These are phyloP conservation scores for Cordyceps cateniannulata DNA, from an alignment of 2,329 filamentous ascomycete genomes.

Conservation along the genomic window DNA sequence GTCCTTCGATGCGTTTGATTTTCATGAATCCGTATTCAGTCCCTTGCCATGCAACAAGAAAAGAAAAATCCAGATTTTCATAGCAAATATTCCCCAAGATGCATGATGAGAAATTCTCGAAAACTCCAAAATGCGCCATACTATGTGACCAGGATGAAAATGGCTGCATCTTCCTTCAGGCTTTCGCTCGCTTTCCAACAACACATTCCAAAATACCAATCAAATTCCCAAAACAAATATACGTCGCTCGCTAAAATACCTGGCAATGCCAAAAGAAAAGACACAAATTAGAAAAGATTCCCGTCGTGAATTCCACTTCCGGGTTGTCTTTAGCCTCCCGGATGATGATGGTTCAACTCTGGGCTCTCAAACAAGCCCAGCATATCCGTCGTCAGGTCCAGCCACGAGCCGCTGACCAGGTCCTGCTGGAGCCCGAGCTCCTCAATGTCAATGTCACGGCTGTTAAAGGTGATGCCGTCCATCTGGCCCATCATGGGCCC, in stretches of 20 bases:
- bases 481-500: slow-evolving; percentile 26
- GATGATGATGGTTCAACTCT: slow-evolving; percentile 18
- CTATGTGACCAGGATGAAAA: background rate
- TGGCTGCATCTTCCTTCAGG: background rate
- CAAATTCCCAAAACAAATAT: background rate
- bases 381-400: slow-evolving; percentile 64
- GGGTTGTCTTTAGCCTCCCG: slow-evolving; percentile 12
- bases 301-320: background rate
- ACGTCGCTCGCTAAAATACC: slow-evolving; percentile 3
- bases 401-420: slow-evolving; percentile 59
- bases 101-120: background rate
- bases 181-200: background rate
- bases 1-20: background rate
- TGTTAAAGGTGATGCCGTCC: slow-evolving; percentile 63
- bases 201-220: background rate
- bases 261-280: slow-evolving; percentile 1
- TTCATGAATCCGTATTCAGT: background rate
- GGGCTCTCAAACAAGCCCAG: slow-evolving; percentile 46
- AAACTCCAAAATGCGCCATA: background rate
- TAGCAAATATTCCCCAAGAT: background rate
- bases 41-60: background rate
- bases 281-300: background rate
- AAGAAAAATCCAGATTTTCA: background rate
- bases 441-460: slow-evolving; percentile 70
- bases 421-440: slow-evolving; percentile 55